A percentile compares a stretch with the other conserved stretches of the same genome.
Conservation (phyloP, 805 yeast species). For the Blastobotrys attinorum region DNA sequence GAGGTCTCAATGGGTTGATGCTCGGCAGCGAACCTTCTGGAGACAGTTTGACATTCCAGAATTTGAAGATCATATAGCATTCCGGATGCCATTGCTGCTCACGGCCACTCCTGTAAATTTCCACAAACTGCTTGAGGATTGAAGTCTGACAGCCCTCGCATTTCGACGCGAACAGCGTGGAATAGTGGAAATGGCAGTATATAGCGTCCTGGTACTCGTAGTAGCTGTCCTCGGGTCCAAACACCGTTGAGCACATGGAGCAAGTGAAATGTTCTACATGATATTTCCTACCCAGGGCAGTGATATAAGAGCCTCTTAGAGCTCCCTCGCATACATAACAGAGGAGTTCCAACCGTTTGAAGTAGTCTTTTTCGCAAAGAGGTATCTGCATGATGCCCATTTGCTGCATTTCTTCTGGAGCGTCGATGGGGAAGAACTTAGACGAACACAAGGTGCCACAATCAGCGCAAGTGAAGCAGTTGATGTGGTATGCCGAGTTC, state of each 20-base stretch:
- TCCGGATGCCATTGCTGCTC: slow-evolving; percentile 99
- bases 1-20: slow-evolving; percentile 13
- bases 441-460: slow-evolving; percentile 77
- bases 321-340: slow-evolving; percentile 82
- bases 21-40: slow-evolving; percentile 13
- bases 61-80: slow-evolving; percentile 94
- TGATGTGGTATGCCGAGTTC: slow-evolving; percentile 70
- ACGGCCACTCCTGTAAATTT: slow-evolving; percentile 80
- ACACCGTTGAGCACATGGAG: slow-evolving; percentile 73
- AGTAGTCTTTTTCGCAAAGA: slow-evolving; percentile 88
- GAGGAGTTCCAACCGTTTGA: slow-evolving; percentile 73
- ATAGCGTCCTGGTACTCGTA: slow-evolving; percentile 77
- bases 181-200: slow-evolving; percentile 87
- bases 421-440: slow-evolving; percentile 79
- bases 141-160: slow-evolving; percentile 94
- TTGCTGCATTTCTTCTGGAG: slow-evolving; percentile 13
- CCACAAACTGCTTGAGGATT: slow-evolving; percentile 89
- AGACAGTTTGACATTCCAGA: slow-evolving; percentile 83
- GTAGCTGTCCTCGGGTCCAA: slow-evolving; percentile 86
- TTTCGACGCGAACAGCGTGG: slow-evolving; percentile 73
- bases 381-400: slow-evolving; percentile 35
- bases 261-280: slow-evolving; percentile 96
- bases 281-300: slow-evolving; percentile 85
- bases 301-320: slow-evolving; percentile 84
- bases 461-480: slow-evolving; percentile 79